Evolutionary conservation across 1,284 basidiomycete genomes (phyloP), one percentile per base, ranked within the genome.

Genomic region (Coniophora puteana): DNA sequence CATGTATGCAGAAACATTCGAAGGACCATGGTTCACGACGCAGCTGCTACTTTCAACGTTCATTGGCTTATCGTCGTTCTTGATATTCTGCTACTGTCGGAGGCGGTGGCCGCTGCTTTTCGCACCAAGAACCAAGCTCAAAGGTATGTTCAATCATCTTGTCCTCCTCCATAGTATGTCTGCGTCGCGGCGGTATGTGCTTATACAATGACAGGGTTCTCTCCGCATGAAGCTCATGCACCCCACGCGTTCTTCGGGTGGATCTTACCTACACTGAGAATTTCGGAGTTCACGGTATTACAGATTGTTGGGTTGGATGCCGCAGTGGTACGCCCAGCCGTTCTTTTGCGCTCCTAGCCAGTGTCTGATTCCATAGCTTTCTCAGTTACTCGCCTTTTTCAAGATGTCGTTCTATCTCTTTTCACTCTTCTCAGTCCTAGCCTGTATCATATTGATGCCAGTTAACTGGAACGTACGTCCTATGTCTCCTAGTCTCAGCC

Each of bases 221-320:
- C 92, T 4, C 89, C 92, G 13, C 88, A 91, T 53, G 89, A 93
- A 62, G 87, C 86, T 1, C 89, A 93, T 57, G 80, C 82, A 5
- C 86, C 87, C 51, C 72, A 78, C 44, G 81, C 85, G 0, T 89
- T 95, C 65, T 93, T 97, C 64, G 91, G 91, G 16, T 99, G 95
- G 95, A 89, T 98, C 49, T 61, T 93, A 49, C 95, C 95, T 1
- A 98, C 94, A 0, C 74, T 97, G 41, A 73, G 77, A 43, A 92
- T 89, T 0, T 92, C 90, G 31, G 95, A 98, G 58, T 92, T 89
- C 53, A 89, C 90, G 3, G 84, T 98, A n/a, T 72, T 98, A 0
- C 94, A 98, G 59, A 94, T 95, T 29, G 94, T 98, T 10, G 95
- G 95, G 0, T 67, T 99, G 36, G 95, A 99, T 64, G 95, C 93